Percentiles rank a stretch among this genome's conserved stretches.
Conservation (phyloP, 495 filamentous ascomycete species). For the Xylaria nigripes region DNA sequence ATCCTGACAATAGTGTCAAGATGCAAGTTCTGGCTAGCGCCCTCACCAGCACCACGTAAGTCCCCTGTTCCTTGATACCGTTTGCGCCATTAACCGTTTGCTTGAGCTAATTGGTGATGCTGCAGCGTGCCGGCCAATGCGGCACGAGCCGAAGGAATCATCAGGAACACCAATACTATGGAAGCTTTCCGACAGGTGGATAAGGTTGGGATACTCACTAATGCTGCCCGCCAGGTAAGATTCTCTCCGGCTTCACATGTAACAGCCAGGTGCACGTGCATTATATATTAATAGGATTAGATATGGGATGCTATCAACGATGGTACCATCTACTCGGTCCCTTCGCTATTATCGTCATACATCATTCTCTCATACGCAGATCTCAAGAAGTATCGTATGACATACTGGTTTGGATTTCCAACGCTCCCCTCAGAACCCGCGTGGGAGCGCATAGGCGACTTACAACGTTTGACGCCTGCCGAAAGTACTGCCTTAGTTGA, state of each 20-base stretch:
- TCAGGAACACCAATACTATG: constrained; percentile 92
- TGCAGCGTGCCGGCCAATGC: constrained; percentile 60
- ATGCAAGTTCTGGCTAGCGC: constrained; percentile 88
- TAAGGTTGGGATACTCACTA: constrained; percentile 61
- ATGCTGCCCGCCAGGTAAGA: constrained; percentile 66
- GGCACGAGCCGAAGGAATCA: constrained; percentile 82
- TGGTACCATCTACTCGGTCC: constrained; percentile 88
- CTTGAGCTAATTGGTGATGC: constrained; percentile 5
- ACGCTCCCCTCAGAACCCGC: constrained; percentile 78
- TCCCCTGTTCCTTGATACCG: constrained; percentile 12
- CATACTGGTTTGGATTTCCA: constrained; percentile 92
- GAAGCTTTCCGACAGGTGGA: constrained; percentile 81
- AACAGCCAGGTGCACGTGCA: background rate
- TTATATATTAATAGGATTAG: constrained; percentile 34
- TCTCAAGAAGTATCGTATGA: constrained; percentile 91
- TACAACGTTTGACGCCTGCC: constrained; percentile 46
- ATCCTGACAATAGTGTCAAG: constrained; percentile 62
- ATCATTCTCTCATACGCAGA: constrained; percentile 88
- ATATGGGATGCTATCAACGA: constrained; percentile 97
- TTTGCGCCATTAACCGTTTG: background rate
- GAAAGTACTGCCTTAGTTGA: constrained; percentile 74
- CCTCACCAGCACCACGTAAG: constrained; percentile 72
- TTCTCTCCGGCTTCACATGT: background rate
- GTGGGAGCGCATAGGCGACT: constrained; percentile 52
- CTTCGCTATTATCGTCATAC: constrained; percentile 83